Base-by-base conservation (phyloP, 768 basidiomycete species). In the Tricholoma saponaceum region DNA sequence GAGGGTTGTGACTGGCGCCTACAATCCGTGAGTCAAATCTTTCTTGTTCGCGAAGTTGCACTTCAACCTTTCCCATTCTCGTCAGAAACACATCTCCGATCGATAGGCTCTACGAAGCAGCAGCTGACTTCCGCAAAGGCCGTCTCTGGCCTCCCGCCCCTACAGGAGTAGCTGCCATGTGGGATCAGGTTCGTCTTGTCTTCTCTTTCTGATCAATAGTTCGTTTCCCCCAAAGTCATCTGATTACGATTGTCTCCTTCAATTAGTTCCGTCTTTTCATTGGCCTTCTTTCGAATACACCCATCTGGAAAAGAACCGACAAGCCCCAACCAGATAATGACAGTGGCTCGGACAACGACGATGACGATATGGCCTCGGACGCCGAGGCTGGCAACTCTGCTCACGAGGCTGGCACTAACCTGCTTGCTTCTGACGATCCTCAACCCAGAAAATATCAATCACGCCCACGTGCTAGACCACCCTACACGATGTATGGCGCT, bases 31-130 rank as follows among this genome's bases (percentile, higher is more conserved):
- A 62, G 84, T 74, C 14, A 7, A 18, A 35, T 26, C 22, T 32
- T 50, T 37, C 46, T 37, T 55, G 28, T 39, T 49, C 25, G 13
- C 57, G 25, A 8, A 22, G 18, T 25, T 32, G 30, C 6, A 41
- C 33, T 54, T 26, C 12, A 12, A 30, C 18, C 22, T 23, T 33
- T 5, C 5, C 18, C 20, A 28, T 51, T n/a, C 26, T 49, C 13
- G 41, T 32, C 60, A 89, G 86, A 52, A 70, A 67, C 49, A 60
- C 71, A 9, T 66, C 80, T 18, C 72, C 73, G 2, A 69, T 73
- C 26, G 87, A 89, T 62, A 78, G 86, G 35, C 70, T 92, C 20
- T 76, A 76, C 56, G 77, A 83, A 58, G 86, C 83, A 0, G 81
- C 83, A 2, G 58, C 62, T 2, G 86, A 89, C 57, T 91, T 91